Conservation (phyloP, 148 eudicot species). For the Fagopyrum homotropicum region DNA sequence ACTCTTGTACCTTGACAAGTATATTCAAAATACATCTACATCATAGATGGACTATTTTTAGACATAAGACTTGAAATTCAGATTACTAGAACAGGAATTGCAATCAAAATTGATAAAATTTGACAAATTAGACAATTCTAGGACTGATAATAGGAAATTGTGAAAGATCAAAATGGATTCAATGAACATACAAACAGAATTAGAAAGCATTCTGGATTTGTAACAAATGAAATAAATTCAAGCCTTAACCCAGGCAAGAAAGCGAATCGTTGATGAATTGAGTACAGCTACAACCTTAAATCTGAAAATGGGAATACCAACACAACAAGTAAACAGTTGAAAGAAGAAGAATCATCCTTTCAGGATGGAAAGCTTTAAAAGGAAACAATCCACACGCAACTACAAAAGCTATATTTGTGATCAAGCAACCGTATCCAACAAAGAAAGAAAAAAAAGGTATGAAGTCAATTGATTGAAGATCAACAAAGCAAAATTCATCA, state of each 20-base stretch:
- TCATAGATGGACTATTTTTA: background rate
- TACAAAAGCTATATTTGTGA: slow-evolving; percentile 4
- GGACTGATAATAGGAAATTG: background rate
- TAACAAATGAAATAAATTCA: background rate
- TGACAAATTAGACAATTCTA: background rate
- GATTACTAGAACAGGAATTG: background rate
- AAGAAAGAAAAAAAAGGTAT: background rate
- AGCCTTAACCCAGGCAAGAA: background rate
- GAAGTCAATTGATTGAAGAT: slow-evolving; percentile 3
- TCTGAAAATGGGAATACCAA: slow-evolving; percentile 8
- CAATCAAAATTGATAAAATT: background rate
- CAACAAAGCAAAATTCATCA: slow-evolving; percentile 1
- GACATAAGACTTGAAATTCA: background rate
- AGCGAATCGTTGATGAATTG: background rate
- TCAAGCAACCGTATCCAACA: background rate
- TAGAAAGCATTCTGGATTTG: background rate
- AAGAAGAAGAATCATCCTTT: background rate
- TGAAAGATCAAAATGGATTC: background rate
- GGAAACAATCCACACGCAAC: background rate
- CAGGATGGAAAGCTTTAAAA: slow-evolving; percentile 3
- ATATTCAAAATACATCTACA: background rate
- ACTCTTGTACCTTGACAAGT: background rate
- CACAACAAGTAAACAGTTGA: background rate
- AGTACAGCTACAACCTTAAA: background rate
- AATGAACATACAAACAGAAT: background rate